Evolutionary conservation across 352 stramenopile species (phyloP), one percentile per base, ranked within the genome.

Genomic region (Phytophthora cactorum): DNA sequence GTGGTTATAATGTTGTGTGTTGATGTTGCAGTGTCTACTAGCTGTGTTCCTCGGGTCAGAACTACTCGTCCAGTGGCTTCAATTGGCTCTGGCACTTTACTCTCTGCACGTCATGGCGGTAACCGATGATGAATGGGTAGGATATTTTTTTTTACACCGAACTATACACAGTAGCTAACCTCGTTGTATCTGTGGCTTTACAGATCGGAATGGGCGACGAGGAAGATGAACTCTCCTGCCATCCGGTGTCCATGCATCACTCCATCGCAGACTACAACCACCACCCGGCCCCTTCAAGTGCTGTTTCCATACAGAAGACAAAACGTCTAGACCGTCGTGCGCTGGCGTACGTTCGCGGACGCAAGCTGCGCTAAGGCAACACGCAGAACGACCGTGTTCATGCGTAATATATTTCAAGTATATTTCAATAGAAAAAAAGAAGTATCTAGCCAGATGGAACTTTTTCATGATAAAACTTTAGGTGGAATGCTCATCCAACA

Each of bases 41-140:
- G 84, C 86, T 9, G 85, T 96, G 7, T 96, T 93, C 67, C 60
- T 96, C 1, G 88, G 88, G 6, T 92, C 88, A 1, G 85, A 94
- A 55, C 68, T 94, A 27, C 56, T 96, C 10, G 86, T 96, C 11
- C 88, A 96, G 61, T 96, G 88, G 88, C 77, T 92, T 25, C 88
- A 96, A 32, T 74, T 94, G 51, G 79, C 86, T 1, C 46, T 96
- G 14, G 88, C 88, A n/a, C 78, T 96, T 2, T 95, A 94, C 62
- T 95, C 88, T 6, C 56, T 96, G 12, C 82, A 96, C 58, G 69
- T 82, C 46, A 93, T 94, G 84, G 82, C 87, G 10, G 69, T 75
- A 10, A 78, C 74, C 4, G 82, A 93, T n/a, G 79, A 95, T 57
- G 82, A 93, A 59, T 95, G 82, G 88, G 86, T 94, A 74, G 44